Conservation (phyloP, 2,329 filamentous ascomycete species). For the Fusarium buxicola region DNA sequence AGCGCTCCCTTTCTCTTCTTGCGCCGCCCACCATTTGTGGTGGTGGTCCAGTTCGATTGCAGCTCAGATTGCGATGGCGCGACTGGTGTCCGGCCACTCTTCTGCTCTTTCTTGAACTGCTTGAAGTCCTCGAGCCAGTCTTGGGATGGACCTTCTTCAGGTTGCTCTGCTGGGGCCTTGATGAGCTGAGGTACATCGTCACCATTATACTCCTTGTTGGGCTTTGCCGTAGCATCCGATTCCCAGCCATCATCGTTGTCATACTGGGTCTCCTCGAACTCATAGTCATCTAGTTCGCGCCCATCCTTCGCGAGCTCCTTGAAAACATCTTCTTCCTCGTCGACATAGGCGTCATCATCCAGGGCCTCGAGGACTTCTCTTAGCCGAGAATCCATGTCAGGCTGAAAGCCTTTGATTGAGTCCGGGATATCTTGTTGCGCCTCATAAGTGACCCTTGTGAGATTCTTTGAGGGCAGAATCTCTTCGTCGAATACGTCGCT, state of each 20-base stretch:
- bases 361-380: conserved; percentile 92
- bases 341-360: conserved; percentile 95
- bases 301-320: conserved; percentile 75
- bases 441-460: conserved; percentile 83
- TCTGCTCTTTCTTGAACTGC: conserved; percentile 89
- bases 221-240: conserved; percentile 90
- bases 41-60: conserved; percentile 79
- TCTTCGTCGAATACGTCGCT: conserved; percentile 76
- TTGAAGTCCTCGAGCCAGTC: conserved; percentile 94
- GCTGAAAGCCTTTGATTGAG: conserved; percentile 91
- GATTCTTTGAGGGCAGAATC: conserved; percentile 82
- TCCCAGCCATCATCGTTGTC: conserved; percentile 89
- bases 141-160: conserved; percentile 74
- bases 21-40: conserved; percentile 80
- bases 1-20: conserved; percentile 97
- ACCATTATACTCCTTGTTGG: conserved; percentile 67
- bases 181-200: conserved; percentile 63
- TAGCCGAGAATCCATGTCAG: conserved; percentile 95
- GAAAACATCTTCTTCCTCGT: conserved; percentile 89
- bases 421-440: conserved; percentile 94
- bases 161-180: conserved; percentile 56
- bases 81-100: conserved; percentile 55
- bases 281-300: conserved; percentile 79
- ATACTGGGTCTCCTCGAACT: conserved; percentile 77
- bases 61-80: conserved; percentile 69